Evolutionary conservation across 164 flowering plant species (phyloP), one percentile per base, ranked within the genome.

Genomic region (Vitis rupestris): DNA sequence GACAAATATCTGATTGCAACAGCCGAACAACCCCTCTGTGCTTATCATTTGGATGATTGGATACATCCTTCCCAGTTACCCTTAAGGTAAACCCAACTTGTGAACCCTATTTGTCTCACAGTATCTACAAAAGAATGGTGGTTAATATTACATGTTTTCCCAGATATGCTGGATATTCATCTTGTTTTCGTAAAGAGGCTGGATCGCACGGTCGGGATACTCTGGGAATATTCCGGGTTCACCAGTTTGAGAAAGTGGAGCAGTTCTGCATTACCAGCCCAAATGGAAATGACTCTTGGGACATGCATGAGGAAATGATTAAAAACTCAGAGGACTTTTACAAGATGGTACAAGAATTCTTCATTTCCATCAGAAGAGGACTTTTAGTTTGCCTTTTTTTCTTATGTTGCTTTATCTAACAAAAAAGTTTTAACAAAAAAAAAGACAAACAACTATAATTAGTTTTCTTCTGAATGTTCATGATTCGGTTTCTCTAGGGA

Each of bases 201-300:
- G 99, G 99, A 74, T 85, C 98, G 23, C 99, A 95, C 72, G 99
- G 99, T 27, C 85, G 98, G 19, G 98, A 95, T 74, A 93, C 99
- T 56, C 73, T 93, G 59, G 99, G 99, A 55, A 95, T 95, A 59
- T 95, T 93, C 80, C 81, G 98, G 44, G 96, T 93, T 67, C 98
- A 93, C 82, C 99, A 95, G 70, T 95, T 95, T 82, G 99, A 95
- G 78, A 95, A 95, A 74, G 89, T 93, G 64, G 99, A 95, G 75
- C 99, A 95, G 66, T 95, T 91, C 72, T 95, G 98, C 70, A 61
- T 93, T 8, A 95, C 97, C 63, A 84, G 88, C 75, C 98, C 99
- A 64, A 86, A 85, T 74, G 89, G 72, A 48, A 86, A 82, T 70
- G 89, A 90, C 48, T 91, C 97, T 13, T 91, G 94, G 97, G 90